Percentiles rank a stretch among this genome's conserved stretches.
phyloP scores from a whole-genome alignment of 1,139 yeast genomes.

The Yamadazyma taylorii region DNA sequence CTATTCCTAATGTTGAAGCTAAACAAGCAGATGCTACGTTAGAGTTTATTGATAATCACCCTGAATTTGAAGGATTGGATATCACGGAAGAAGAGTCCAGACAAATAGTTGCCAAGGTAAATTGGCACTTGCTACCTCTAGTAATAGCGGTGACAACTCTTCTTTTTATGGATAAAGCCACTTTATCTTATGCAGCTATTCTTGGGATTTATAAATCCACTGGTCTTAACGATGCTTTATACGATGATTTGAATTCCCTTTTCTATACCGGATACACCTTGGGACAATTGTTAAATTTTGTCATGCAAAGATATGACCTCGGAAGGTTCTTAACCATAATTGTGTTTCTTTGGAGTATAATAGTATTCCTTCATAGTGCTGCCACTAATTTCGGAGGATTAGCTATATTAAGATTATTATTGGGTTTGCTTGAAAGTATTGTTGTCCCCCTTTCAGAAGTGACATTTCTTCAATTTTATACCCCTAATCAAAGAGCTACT shows the following conservation, averaged over 20 bases:
- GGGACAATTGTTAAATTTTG: constrained; percentile 6
- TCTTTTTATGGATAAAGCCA: constrained; percentile 46
- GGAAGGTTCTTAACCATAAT: constrained; percentile 12
- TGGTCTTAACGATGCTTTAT: constrained; percentile 29
- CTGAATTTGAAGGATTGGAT: constrained; percentile 1
- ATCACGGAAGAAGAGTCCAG: constrained; percentile 2
- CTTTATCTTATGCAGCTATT: constrained; percentile 42
- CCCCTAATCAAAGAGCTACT: constrained; percentile 39
- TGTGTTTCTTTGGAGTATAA: constrained; percentile 15
- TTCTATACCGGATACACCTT: constrained; percentile 11
- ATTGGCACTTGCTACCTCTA: constrained; percentile 3
- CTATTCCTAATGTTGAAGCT: background rate
- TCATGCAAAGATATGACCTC: constrained; percentile 11
- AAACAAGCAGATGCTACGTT: constrained; percentile 2
- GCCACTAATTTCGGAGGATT: constrained; percentile 23
- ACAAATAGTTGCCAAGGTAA: background rate
- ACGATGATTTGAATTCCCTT: constrained; percentile 35
- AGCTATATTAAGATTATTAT: constrained; percentile 25
- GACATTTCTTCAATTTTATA: constrained; percentile 46
- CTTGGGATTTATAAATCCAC: constrained; percentile 43
- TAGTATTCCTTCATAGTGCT: constrained; percentile 18
- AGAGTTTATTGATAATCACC: constrained; percentile 2
- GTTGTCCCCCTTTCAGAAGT: constrained; percentile 29
- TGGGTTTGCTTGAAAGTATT: constrained; percentile 29
- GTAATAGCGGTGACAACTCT: constrained; percentile 26